A percentile compares a stretch with the other conserved stretches of the same genome.
These are phyloP conservation scores for Pyrus pyrifolia DNA, from an alignment of 306 rosid species.

Conservation along the genomic window DNA sequence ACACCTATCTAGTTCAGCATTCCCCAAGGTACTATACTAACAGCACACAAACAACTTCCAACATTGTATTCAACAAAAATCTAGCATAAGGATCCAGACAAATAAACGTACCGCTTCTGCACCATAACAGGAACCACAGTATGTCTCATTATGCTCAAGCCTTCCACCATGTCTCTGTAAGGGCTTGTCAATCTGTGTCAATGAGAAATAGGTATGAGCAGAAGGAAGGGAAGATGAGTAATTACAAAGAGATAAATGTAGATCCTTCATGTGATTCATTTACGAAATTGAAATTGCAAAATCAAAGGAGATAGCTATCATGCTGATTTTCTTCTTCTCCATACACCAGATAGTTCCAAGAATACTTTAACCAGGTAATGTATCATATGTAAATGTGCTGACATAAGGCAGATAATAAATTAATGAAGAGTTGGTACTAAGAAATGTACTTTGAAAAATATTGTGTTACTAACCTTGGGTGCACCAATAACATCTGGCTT, in stretches of 20 bases:
- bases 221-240: slow-evolving; percentile 3
- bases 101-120: slow-evolving; percentile 69
- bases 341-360: neutral
- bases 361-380: neutral
- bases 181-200: slow-evolving; percentile 81
- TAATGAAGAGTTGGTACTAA: neutral
- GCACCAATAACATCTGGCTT: slow-evolving; percentile 90
- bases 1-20: neutral
- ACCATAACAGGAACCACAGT: slow-evolving; percentile 95
- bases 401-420: neutral
- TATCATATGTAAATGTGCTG: neutral
- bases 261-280: neutral
- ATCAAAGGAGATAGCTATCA: neutral
- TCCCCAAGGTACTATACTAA: neutral
- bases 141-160: slow-evolving; percentile 97
- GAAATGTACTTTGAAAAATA: neutral
- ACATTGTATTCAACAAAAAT: neutral
- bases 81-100: slow-evolving; percentile 1
- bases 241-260: neutral
- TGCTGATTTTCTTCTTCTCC: neutral
- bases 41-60: neutral
- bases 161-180: slow-evolving; percentile 96
- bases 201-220: slow-evolving; percentile 14
- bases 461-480: slow-evolving; percentile 54
- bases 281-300: neutral